phyloP scores from a whole-genome alignment of 192 early-diverging fungal species.

The Rhizoclosmatium globosum region DNA sequence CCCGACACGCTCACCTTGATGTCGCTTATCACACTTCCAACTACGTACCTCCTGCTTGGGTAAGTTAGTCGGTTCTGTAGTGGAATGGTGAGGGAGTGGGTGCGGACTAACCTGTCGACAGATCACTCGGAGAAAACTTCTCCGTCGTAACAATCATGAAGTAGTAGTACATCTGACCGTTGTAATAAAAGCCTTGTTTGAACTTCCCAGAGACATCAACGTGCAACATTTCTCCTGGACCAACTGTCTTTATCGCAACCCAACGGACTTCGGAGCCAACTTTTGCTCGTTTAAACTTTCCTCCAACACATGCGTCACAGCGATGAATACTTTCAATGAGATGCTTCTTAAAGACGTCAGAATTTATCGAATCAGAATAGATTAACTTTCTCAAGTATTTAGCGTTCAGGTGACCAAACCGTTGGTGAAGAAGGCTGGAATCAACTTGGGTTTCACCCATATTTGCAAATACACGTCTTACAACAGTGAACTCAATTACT shows the following conservation, averaged over 20 bases:
- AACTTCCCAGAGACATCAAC: not conserved
- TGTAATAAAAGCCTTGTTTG: not conserved
- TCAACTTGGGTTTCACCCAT: not conserved
- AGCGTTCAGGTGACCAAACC: not conserved
- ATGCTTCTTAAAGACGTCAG: not conserved
- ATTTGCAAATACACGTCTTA: not conserved
- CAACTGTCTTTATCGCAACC: not conserved
- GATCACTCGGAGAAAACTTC: too few species aligned
- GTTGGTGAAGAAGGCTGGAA: not conserved
- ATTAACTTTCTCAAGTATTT: not conserved
- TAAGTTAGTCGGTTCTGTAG: too few species aligned
- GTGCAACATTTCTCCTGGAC: conserved; percentile 5
- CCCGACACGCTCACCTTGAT: too few species aligned
- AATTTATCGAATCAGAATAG: not conserved
- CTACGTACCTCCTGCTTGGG: too few species aligned
- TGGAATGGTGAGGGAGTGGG: too few species aligned
- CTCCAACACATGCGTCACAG: not conserved
- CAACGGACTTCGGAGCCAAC: not conserved
- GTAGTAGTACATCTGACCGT: not conserved
- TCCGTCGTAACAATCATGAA: not conserved
- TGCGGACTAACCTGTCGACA: too few species aligned
- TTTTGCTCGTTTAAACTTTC: conserved; percentile 10
- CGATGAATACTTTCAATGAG: not conserved
- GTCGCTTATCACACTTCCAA: too few species aligned
- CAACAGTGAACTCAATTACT: not conserved